Evolutionary conservation across 2,329 filamentous ascomycete species (phyloP), one percentile per base, ranked within the genome.

Genomic region (Purpureocillium takamizusanense): DNA sequence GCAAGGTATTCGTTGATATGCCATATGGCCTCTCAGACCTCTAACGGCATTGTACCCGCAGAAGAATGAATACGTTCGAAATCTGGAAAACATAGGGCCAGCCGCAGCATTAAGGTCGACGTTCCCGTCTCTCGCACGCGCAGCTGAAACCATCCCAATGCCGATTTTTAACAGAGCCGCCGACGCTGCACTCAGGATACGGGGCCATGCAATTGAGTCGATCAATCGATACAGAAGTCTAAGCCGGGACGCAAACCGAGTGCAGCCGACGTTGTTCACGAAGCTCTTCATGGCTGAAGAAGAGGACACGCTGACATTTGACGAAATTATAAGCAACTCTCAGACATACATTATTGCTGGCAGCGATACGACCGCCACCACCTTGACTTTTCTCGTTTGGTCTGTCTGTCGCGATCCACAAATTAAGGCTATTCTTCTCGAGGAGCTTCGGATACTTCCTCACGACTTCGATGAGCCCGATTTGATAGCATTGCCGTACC

Each of bases 361-460:
- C 2, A 69, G 60, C 27, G 70, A 74, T 39, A 75, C 71, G 0
- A 73, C 70, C 0, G 63, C 70, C 1, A 57, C 61, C 11, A 67
- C 67, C 0, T 42, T 74, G 32, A 74, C 69, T 0, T 74, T 72
- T 39, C 48, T 69, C 0, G 44, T 65, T 7, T 72, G 62, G 61
- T 46, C 52, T 4, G 48, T 66, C 7, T 59, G 55, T 36, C 40
- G 45, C n/a, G 41, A 53, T 14, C 53, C 56, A 0, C 39, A 47
- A 0, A 40, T 65, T 17, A 52, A 52, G 28, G 43, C 49, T 2
- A 45, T 40, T 6, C 49, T 71, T 0, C 43, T 61, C 1, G 42
- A 47, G 2, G 62, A 65, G 43, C 44, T 71, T 0, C 46, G 46
- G 27, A 41, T 44, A 0, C 46, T 69, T 3, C 56, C 57, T 56